Evolutionary conservation across 148 eudicot genomes (phyloP), one percentile per base, ranked within the genome.

Genomic region (Salicornia ramosissima): DNA sequence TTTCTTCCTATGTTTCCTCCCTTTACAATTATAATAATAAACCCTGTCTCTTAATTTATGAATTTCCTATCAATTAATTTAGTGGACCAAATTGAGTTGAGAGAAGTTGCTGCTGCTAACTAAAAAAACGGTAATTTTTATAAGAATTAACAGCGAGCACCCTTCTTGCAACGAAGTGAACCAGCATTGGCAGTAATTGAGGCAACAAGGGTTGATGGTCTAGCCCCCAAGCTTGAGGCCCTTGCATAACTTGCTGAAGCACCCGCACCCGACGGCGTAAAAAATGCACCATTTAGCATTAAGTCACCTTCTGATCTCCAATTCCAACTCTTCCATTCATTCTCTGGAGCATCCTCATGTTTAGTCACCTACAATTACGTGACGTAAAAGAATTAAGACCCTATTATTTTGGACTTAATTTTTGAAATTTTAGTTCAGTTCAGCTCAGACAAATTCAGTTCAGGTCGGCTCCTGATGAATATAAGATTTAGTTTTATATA

Each of bases 271-370:
- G 92, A 87, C 5, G 82, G 62, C 18, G 83, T 85, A 60, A 87
- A 87, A 53, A 31, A 87, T 5, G 92, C 92, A 39, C 89, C 92
- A 59, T 87, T 87, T 7, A 87, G 52, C 86, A 87, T 28, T 40
- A 83, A 61, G 47, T 87, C 92, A 0, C 92, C 89, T 58, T 85
- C 87, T 30, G 92, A 85, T 50, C 92, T 85, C 92, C 92, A 87
- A 40, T 87, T 85, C 92, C 92, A 87, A 4, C 68, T 70, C 70
- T 78, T 87, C 92, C 92, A 87, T 51, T 87, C 86, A 55, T 53
- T 76, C 70, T 82, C 75, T 5, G 83, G 76, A 33, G 92, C 92
- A 73, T 73, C 85, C 75, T 87, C 92, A 5, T 87, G 87, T 73
- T 87, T 87, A 5, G 92, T 87, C 64, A 87, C 85, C 92, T 87